Conservation (phyloP, 2,329 filamentous ascomycete genomes). For the Elsinoe perseae region DNA sequence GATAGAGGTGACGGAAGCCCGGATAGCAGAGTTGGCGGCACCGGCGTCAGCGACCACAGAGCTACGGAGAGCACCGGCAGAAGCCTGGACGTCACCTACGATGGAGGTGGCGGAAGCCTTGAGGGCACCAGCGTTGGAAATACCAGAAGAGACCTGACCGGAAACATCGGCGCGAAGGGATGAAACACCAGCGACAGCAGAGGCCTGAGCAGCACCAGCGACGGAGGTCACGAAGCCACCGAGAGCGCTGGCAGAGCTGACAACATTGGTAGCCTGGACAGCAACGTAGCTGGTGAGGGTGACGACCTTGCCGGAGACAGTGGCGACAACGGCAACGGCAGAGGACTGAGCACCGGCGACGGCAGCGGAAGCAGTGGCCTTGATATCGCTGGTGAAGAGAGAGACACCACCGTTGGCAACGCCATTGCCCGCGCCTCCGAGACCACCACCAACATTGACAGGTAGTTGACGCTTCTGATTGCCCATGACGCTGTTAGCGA, state of each 20-base stretch:
- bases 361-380: slow-evolving; percentile 2
- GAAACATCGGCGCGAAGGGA: background rate
- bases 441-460: background rate
- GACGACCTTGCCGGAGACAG: background rate
- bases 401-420: slow-evolving; percentile 4
- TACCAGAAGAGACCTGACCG: slow-evolving; percentile 3
- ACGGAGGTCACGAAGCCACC: background rate
- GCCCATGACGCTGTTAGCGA: slow-evolving; percentile 4
- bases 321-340: slow-evolving; percentile 1
- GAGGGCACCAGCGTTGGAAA: slow-evolving; percentile 1
- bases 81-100: background rate
- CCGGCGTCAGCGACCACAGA: background rate
- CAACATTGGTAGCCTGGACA: slow-evolving; percentile 7
- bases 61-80: background rate
- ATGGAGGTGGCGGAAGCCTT: background rate
- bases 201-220: background rate
- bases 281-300: slow-evolving; percentile 1
- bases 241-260: slow-evolving; percentile 1
- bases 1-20: background rate
- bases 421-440: background rate
- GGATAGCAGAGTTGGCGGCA: background rate
- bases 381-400: slow-evolving; percentile 6
- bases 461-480: slow-evolving; percentile 12
- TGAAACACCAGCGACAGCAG: background rate
- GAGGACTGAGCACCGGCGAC: background rate